These are phyloP conservation scores for Candida mesenterica DNA, from an alignment of 1,139 yeast species.

Conservation along the genomic window DNA sequence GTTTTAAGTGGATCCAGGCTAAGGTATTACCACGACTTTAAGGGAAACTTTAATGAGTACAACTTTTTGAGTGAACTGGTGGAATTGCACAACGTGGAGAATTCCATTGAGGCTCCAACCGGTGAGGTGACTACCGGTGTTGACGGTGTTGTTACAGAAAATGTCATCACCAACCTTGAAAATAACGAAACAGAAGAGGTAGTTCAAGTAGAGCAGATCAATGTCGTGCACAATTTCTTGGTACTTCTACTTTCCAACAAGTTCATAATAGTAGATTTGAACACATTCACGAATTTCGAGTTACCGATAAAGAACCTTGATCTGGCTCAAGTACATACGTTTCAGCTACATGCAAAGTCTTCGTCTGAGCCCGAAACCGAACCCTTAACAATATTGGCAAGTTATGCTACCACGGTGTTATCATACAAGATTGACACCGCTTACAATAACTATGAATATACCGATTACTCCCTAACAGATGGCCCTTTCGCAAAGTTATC, in stretches of 20 bases:
- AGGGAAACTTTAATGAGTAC: constrained; percentile 60
- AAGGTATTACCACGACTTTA: constrained; percentile 67
- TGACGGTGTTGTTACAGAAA: constrained; percentile 3
- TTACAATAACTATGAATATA: constrained; percentile 23
- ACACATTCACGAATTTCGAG: constrained; percentile 24
- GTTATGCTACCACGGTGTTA: constrained; percentile 30
- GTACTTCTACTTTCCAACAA: constrained; percentile 29
- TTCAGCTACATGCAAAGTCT: constrained; percentile 1
- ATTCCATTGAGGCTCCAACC: too few relatives aligned
- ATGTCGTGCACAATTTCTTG: constrained; percentile 30
- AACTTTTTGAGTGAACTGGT: constrained; percentile 17
- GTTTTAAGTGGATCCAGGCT: constrained; percentile 56
- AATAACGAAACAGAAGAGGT: constrained; percentile 32
- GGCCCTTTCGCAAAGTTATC: constrained; percentile 58
- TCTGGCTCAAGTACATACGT: neutral
- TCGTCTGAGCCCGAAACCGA: constrained; percentile 7
- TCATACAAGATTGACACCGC: constrained; percentile 27
- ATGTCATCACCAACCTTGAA: constrained; percentile 35
- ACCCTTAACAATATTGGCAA: constrained; percentile 22
- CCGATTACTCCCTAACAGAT: constrained; percentile 44
- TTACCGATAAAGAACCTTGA: constrained; percentile 18
- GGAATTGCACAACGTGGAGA: constrained; percentile 38
- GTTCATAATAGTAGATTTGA: constrained; percentile 29
- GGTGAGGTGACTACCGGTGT: too few relatives aligned
- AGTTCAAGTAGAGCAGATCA: constrained; percentile 23